Evolutionary conservation across 305 asterid genomes (phyloP), one percentile per base, ranked within the genome.

Genomic region (Coffea humblotiana): DNA sequence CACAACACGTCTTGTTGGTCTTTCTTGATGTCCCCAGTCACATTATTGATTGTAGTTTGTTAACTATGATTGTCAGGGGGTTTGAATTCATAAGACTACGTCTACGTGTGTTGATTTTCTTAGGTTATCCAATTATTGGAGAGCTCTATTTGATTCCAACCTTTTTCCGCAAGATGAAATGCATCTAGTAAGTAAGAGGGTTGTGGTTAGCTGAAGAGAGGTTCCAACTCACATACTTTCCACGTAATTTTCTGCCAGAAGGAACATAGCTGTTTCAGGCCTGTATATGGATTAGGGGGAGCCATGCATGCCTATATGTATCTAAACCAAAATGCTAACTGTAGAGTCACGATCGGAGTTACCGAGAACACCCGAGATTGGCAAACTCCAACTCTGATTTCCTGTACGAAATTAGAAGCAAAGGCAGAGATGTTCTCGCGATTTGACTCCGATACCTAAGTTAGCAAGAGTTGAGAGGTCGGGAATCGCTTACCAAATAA

Each of bases 141-240:
- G n/a, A 27, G 63, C 73, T 29, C 10, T 9, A 49, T 64, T 29
- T 69, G 29, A 47, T 27, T 77, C 15, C 27, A 45, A 65, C 29
- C 43, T 32, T 35, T 64, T 66, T 6, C 35, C 35, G 48, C 25
- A 77, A 77, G 80, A 66, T n/a, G 52, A 29, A 66, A 48, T 65
- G 74, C 7, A 77, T 49, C 65, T 66, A 4, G 16, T 4, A 58
- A 11, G 16, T 4, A 58, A 48, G 21, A 37, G 23, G 1, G 16
- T 21, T 58, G 54, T 49, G 69, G 60, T 21, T 19, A 73, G 77
- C 49, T 73, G 16, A 27, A 48, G n/a, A 75, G 43, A 58, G 29
- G 29, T 25, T 75, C n/a, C 25, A 21, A 61, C 6, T 23, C 72
- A 63, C 72, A 45, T 27, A 16, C 3, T n/a, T 76, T 25, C 15